Base-by-base conservation (phyloP, 148 eudicot species). In the Tetragonia tetragonoides region DNA sequence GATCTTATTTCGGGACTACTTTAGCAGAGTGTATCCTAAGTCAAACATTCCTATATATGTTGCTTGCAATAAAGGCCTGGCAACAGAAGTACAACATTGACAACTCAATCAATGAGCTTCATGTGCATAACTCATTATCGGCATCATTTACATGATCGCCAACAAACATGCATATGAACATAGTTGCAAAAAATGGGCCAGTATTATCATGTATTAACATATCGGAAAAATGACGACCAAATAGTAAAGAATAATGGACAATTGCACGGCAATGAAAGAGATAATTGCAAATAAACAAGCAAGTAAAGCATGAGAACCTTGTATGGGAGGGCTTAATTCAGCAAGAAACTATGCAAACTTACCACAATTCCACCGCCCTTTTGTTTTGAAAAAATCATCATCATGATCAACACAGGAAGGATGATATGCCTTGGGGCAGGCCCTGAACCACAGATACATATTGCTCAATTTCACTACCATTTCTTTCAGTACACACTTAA, bases 361-460 rank as follows among this genome's bases (percentile, higher is more conserved):
- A 92, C 98, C 98, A 77, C 98, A 95, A 63, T 89, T 88, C 98
- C 98, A 95, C 67, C 88, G 92, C 71, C 92, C 92, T 87, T 92
- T 92, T 17, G 94, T 80, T 75, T 82, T 84, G 79, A 95, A 95
- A 80, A 92, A 95, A 42, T 87, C 91, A 28, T 89, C 97, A 76
- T 92, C 96, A 60, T 91, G 91, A 66, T 92, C 89, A 69, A 92
- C 94, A 81, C 98, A 95, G 17, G 94, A 84, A 77, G 97, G 96
- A 87, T 95, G 98, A 84, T 95, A 95, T 4, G 96, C 97, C 88
- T 95, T 95, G 0, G 92, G 93, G 75, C 98, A 95, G 72, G 88
- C 92, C 90, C 98, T 95, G 81, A 66, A 79, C 76, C 74, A 54
- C 72, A 74, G 34, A 28, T 28, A 76, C 61, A 64, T 64, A 79